These are phyloP conservation scores for Medicago truncatula DNA, from an alignment of 306 rosid species.

Conservation along the genomic window MtrunA17r5.0-ANR NC_053045.1:30692501-30693000, in stretches of 20 bases:
- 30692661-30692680: conserved; percentile 62
- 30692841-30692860: conserved; percentile 87
- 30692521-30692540: conserved; percentile 55
- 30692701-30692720: conserved; percentile 64
- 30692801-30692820: conserved; percentile 63
- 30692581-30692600: conserved; percentile 58
- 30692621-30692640: conserved; percentile 57
- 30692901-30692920: conserved; percentile 54
- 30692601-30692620: conserved; percentile 56
- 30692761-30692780: conserved; percentile 47
- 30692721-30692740: conserved; percentile 49
- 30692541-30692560: conserved; percentile 76
- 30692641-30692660: conserved; percentile 50
- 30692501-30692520: conserved; percentile 77
- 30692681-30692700: conserved; percentile 49
- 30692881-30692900: conserved; percentile 47
- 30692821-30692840: conserved; percentile 65
- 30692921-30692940: conserved; percentile 65
- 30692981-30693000: conserved; percentile 99
- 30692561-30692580: conserved; percentile 78
- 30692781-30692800: conserved; percentile 47
- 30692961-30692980: conserved; percentile 88
- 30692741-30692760: conserved; percentile 43
- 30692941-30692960: conserved; percentile 64
- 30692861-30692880: conserved; percentile 77